A percentile compares a stretch with the other conserved stretches of the same genome.
Conservation (phyloP, 345 rosid genomes). For the Angophora floribunda region DNA sequence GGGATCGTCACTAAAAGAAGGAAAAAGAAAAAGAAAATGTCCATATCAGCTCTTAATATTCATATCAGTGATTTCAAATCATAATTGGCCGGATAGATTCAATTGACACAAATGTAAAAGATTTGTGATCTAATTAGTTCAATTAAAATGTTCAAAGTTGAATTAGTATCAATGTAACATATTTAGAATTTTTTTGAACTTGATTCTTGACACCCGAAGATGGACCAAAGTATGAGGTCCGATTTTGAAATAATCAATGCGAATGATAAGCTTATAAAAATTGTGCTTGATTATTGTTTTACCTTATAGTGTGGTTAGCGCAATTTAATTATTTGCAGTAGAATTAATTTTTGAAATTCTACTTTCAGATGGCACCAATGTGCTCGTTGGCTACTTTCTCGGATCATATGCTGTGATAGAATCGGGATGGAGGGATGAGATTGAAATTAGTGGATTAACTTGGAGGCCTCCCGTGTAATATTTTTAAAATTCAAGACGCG, state of each 20-base stretch:
- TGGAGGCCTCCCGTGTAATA: background rate
- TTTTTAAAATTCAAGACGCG: background rate
- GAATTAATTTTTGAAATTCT: background rate
- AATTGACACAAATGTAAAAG: too few relatives aligned
- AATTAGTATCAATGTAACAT: too few relatives aligned
- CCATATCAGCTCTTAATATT: too few relatives aligned
- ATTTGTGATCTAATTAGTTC: too few relatives aligned
- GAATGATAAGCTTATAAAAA: background rate
- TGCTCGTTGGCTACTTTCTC: background rate
- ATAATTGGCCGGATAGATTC: background rate
- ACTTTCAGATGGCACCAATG: accelerated
- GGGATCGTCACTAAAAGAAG: background rate
- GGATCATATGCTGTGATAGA: background rate
- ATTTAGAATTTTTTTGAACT: background rate
- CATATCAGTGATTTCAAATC: too few relatives aligned
- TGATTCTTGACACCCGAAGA: too few relatives aligned
- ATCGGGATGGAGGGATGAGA: background rate
- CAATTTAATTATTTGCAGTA: background rate
- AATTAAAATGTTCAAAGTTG: too few relatives aligned
- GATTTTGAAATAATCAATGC: background rate
- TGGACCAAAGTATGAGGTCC: background rate
- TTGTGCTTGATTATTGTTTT: background rate
- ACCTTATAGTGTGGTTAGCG: background rate
- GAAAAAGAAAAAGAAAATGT: too few relatives aligned
- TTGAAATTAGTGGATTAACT: background rate